Evolutionary conservation across 148 eudicot species (phyloP).

Genomic region (Cornus kousa): DNA sequence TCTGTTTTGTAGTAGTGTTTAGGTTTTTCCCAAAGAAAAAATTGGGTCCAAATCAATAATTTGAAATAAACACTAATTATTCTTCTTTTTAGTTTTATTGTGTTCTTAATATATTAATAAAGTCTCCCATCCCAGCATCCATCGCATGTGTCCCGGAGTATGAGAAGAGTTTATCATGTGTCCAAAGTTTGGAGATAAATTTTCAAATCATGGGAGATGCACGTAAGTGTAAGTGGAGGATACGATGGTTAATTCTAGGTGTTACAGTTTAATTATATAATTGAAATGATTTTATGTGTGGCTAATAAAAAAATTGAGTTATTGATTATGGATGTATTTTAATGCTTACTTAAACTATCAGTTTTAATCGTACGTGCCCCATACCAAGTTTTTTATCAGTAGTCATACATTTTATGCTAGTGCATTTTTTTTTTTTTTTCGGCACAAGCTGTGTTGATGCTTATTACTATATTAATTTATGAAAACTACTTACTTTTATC

Average conservation of each 20-base stretch:
- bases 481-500: neutral
- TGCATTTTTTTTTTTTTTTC: no score
- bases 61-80: neutral
- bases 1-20: neutral
- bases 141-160: neutral
- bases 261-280: neutral
- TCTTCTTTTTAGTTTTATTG: neutral
- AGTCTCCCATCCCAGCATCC: neutral
- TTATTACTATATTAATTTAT: neutral
- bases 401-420: no score
- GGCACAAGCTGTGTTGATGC: neutral
- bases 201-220: neutral
- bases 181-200: neutral
- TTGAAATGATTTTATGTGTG: neutral
- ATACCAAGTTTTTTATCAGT: neutral
- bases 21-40: neutral
- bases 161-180: neutral
- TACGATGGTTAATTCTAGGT: neutral
- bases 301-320: neutral
- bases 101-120: no score
- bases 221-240: neutral
- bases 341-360: neutral
- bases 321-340: neutral
- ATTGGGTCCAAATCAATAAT: neutral
- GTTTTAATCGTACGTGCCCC: neutral